Conservation (phyloP, 108 stramenopile genomes). For the Cyclotella sp. region DNA sequence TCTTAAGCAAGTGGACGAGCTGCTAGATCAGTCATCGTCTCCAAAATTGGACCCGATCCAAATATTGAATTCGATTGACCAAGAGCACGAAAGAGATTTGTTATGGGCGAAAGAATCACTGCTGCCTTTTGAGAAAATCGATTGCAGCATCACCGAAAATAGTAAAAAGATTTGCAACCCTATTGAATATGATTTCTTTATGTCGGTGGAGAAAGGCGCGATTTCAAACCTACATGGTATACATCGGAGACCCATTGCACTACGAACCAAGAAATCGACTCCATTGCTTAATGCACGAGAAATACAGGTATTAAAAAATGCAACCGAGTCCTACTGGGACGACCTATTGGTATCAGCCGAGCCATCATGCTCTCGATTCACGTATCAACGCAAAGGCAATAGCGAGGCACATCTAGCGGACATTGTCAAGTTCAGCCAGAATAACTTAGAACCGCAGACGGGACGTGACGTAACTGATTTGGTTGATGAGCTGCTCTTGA, state of each 20-base stretch:
- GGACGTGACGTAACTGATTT: conserved; percentile 46
- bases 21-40: background rate
- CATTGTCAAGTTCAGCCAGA: conserved; percentile 25
- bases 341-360: background rate
- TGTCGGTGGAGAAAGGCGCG: background rate
- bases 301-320: conserved; percentile 27
- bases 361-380: conserved; percentile 50
- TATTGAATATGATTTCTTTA: conserved; percentile 26
- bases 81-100: conserved; percentile 28
- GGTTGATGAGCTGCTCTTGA: conserved; percentile 46
- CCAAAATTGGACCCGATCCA: background rate
- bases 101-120: conserved; percentile 25
- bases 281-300: conserved; percentile 32
- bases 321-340: conserved; percentile 36
- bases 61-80: conserved; percentile 23
- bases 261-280: conserved; percentile 31
- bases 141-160: background rate
- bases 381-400: conserved; percentile 65
- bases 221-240: background rate
- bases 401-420: conserved; percentile 50
- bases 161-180: conserved; percentile 7
- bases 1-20: background rate
- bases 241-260: background rate
- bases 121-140: conserved; percentile 28
- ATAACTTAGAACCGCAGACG: background rate